These are phyloP conservation scores for Monosporascus sp. DNA, from an alignment of 2,329 filamentous ascomycete species.

Conservation along the genomic window DNA sequence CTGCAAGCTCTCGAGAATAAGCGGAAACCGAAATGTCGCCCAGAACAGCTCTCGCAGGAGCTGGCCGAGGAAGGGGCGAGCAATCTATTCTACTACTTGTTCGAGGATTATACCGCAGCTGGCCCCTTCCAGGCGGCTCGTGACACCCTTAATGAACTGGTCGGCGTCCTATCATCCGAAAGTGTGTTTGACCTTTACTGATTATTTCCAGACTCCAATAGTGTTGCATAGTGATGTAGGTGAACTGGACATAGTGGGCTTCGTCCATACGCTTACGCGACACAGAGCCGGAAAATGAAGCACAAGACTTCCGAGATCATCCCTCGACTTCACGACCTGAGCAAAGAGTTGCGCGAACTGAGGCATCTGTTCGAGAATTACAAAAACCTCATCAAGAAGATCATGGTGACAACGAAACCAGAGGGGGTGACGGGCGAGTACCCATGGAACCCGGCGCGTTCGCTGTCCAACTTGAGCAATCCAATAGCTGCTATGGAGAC, in stretches of 20 bases:
- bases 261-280: conserved; percentile 1
- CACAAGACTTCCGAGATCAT: conserved; percentile 49
- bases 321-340: conserved; percentile 51
- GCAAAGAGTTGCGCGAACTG: conserved; percentile 54
- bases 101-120: conserved; percentile 60
- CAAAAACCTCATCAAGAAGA: conserved; percentile 53
- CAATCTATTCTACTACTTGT: conserved; percentile 61
- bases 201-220: conserved; percentile 25
- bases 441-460: conserved; percentile 2
- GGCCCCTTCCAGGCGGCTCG: conserved; percentile 46
- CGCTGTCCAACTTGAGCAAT: background rate
- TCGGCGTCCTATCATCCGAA: conserved; percentile 14
- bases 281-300: conserved; percentile 27
- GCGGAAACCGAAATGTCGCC: conserved; percentile 15
- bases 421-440: conserved; percentile 6
- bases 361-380: conserved; percentile 58
- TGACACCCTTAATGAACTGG: conserved; percentile 43
- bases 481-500: background rate
- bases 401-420: conserved; percentile 38
- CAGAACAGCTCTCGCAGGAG: background rate
- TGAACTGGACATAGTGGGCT: background rate
- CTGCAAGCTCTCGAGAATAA: conserved; percentile 7
- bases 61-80: conserved; percentile 47
- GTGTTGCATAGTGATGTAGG: conserved; percentile 32
- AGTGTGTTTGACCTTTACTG: conserved; percentile 4